These are phyloP conservation scores for Podaxis mareebaensis DNA, from an alignment of 768 basidiomycete genomes.

Conservation along the genomic window DNA sequence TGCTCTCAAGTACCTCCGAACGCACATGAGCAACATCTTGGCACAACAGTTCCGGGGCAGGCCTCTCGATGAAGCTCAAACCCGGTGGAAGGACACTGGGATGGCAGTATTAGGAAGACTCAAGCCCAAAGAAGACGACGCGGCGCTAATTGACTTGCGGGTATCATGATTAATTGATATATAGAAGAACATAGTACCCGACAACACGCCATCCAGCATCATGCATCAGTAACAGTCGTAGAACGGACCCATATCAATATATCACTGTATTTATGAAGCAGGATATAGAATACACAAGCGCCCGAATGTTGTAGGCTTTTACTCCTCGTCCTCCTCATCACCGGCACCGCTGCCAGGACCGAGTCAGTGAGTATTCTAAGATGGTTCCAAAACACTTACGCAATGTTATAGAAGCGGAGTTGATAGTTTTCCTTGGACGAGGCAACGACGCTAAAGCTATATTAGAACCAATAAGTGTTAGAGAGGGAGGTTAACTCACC, in stretches of 20 bases:
- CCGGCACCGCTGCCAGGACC: slow-evolving; percentile 28
- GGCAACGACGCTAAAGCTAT: slow-evolving; percentile 73
- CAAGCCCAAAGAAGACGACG: slow-evolving; percentile 38
- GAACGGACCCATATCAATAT: background rate
- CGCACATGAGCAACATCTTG: slow-evolving; percentile 57
- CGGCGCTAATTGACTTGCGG: slow-evolving; percentile 16
- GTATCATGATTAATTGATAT: slow-evolving; percentile 8
- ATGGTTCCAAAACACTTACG: slow-evolving; percentile 46
- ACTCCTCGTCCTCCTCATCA: slow-evolving; percentile 37
- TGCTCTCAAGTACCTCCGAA: slow-evolving; percentile 79
- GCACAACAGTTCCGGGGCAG: slow-evolving; percentile 69
- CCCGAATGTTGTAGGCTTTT: background rate
- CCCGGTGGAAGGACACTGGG: slow-evolving; percentile 73
- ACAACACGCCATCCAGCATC: background rate
- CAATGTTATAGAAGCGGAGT: slow-evolving; percentile 93
- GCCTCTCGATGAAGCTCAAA: slow-evolving; percentile 56
- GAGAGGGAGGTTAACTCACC: slow-evolving; percentile 41
- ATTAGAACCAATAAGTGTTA: slow-evolving; percentile 6
- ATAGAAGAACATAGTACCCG: background rate
- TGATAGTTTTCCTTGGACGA: slow-evolving; percentile 92
- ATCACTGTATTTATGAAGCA: background rate
- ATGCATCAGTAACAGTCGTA: background rate
- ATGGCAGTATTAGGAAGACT: slow-evolving; percentile 59
- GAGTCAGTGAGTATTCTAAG: slow-evolving; percentile 16
- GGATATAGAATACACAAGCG: background rate